Evolutionary conservation across 2,329 filamentous ascomycete species (phyloP), one percentile per base, ranked within the genome.

Genomic region (Penicillium sp.): DNA sequence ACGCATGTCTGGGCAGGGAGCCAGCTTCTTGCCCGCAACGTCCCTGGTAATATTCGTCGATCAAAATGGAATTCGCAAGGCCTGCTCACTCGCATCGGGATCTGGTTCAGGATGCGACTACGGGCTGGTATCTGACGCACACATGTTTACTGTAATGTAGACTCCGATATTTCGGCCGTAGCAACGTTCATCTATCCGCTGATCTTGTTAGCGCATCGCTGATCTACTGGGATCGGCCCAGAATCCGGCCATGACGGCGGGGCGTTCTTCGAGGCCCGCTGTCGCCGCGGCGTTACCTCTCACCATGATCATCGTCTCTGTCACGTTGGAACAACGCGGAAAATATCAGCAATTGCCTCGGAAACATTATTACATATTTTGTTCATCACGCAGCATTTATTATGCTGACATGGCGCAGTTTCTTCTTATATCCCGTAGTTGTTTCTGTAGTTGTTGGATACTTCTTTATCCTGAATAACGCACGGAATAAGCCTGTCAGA

Each of bases 111-210:
- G 65, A 76, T 58, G 75, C 75, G 2, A 87, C 91, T 91, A 69
- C 91, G 88, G 89, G 84, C 87, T 13, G 89, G 88, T 1, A 91
- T 65, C 78, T 92, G 4, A 81, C 92, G 4, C 85, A 87, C 3
- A 86, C 0, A 83, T 84, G 37, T 89, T 89, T 64, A 86, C 87
- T 64, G 85, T 88, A 61, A 79, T 89, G 0, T 89, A 89, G 85
- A 2, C 67, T 88, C 3, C 87, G 85, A 88, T 71, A 83, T 88
- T 82, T 87, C 54, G 85, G 85, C 22, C 81, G 86, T 19, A 88
- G 88, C 70, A 78, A 81, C 7, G 79, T 89, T 6, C 84, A 85
- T 55, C 69, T 89, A 2, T 79, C 78, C 1, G 83, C 84, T 87
- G 7, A 76, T 77, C 0, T 71, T 87, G 13, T 75, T 89, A 5